Conservation (phyloP, 352 stramenopile genomes). For the Globisporangium cederbergense region DNA sequence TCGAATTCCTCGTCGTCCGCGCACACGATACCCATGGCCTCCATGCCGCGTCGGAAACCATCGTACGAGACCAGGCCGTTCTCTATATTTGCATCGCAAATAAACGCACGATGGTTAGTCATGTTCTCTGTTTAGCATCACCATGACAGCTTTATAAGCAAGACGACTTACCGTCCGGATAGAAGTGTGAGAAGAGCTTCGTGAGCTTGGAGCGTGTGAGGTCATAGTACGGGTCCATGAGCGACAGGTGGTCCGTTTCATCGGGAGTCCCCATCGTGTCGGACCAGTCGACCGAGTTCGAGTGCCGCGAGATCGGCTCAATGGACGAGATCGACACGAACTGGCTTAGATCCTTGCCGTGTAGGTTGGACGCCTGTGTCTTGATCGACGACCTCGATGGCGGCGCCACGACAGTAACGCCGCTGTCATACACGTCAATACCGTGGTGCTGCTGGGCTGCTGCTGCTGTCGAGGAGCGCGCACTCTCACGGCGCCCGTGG, state of each 20-base stretch:
- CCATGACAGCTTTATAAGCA: not conserved
- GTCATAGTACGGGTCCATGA: constrained; percentile 86
- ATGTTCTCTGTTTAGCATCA: not conserved
- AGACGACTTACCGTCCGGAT: constrained; percentile 40
- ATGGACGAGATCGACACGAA: constrained; percentile 57
- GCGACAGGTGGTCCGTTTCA: constrained; percentile 46
- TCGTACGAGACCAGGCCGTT: constrained; percentile 73
- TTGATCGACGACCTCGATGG: not conserved
- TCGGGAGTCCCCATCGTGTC: constrained; percentile 42
- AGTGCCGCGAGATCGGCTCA: constrained; percentile 32
- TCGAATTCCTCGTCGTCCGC: constrained; percentile 61
- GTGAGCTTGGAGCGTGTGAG: constrained; percentile 70
- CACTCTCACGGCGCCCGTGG: constrained; percentile 1
- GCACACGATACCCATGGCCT: constrained; percentile 75
- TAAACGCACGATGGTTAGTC: not conserved
- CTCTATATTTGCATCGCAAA: not conserved
- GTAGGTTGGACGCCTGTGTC: constrained; percentile 29
- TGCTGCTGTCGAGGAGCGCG: not conserved
- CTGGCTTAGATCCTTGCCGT: constrained; percentile 61
- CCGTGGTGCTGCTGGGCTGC: not conserved
- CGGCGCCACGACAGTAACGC: not conserved
- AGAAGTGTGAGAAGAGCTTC: constrained; percentile 66
- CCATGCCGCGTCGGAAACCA: constrained; percentile 62
- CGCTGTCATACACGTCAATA: constrained; percentile 9
- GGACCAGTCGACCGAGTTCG: constrained; percentile 69